phyloP scores from a whole-genome alignment of 345 rosid species.

The Eucalyptus pauciflora region DNA sequence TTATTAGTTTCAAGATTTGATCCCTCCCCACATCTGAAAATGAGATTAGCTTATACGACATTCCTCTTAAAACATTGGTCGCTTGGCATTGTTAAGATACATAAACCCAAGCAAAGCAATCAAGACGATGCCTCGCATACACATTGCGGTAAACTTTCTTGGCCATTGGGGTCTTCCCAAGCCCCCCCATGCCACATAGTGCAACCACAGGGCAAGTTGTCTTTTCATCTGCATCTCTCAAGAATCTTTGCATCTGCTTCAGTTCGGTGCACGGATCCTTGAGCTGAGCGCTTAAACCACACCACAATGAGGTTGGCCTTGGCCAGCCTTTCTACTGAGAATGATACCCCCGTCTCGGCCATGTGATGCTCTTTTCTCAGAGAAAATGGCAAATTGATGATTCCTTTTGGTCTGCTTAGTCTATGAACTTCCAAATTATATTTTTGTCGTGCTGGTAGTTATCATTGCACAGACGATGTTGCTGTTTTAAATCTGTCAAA shows the following conservation, averaged over 20 bases:
- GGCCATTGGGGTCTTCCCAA: slow-evolving; percentile 4
- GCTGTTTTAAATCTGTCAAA: not conserved
- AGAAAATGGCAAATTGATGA: not conserved
- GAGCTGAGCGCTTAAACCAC: not conserved
- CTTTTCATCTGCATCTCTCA: not conserved
- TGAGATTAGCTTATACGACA: slow-evolving; percentile 7
- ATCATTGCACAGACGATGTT: not conserved
- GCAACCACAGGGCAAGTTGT: slow-evolving; percentile 3
- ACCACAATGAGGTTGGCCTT: not conserved
- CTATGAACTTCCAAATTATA: not conserved
- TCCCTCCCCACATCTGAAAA: slow-evolving; percentile 11
- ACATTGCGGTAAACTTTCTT: not conserved
- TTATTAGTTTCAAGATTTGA: slow-evolving; percentile 15
- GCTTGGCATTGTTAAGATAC: slow-evolving; percentile 21
- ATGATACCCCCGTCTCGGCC: not conserved
- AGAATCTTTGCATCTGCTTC: not conserved
- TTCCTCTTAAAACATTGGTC: slow-evolving; percentile 13
- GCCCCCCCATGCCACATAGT: slow-evolving; percentile 33
- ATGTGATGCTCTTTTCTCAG: not conserved
- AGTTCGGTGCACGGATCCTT: not conserved
- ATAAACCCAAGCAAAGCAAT: slow-evolving; percentile 7
- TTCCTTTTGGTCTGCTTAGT: not conserved
- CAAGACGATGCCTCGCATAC: not conserved
- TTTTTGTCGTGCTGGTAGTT: not conserved
- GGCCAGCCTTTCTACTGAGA: not conserved